Evolutionary conservation across 2,329 filamentous ascomycete species (phyloP), one percentile per base, ranked within the genome.

Genomic region (Zymoseptoria pseudotritici): DNA sequence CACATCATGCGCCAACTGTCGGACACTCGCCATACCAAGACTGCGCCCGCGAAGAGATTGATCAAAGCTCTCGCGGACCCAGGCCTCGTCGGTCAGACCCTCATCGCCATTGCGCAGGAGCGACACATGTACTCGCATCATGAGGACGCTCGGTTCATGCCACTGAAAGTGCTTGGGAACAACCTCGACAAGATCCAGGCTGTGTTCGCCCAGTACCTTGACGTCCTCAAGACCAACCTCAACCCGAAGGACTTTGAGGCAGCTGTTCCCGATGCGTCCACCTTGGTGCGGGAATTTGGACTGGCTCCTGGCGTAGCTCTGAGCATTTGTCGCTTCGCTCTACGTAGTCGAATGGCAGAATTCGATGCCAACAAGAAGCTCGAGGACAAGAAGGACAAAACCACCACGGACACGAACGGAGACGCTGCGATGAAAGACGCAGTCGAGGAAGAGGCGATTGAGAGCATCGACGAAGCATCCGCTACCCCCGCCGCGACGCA

Each of bases 41-140:
- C 72, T 52, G 66, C 63, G 50, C 91, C 90, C 53, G 90, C 91
- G 0, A 87, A 86, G 68, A 86, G 93, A 22, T 80, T 99, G 2
- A 86, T 96, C 72, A 86, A 86, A 69, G 87, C 90, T 11, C 79
- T 99, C 46, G 86, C 87, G 2, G 87, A 92, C 21, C 88, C 88
- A 0, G 86, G 86, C 55, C 82, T 97, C 55, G 90, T 89, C 22
- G 88, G 89, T 1, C 88, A 90, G 61, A 81, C 97, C 2, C 82
- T 99, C n/a, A 83, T 97, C 67, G 88, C 91, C 52, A 87, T 99
- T 67, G 90, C 92, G 0, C 92, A 97, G 70, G 91, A 96, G 73
- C 86, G 91, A 53, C 87, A 95, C 71, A 86, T 88, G n/a, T 94
- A 91, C 63, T 84, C 94, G 22, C 95, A 88, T 75, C 22, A 53